phyloP scores from a whole-genome alignment of 495 filamentous ascomycete species.

The Neurospora sp. region DNA sequence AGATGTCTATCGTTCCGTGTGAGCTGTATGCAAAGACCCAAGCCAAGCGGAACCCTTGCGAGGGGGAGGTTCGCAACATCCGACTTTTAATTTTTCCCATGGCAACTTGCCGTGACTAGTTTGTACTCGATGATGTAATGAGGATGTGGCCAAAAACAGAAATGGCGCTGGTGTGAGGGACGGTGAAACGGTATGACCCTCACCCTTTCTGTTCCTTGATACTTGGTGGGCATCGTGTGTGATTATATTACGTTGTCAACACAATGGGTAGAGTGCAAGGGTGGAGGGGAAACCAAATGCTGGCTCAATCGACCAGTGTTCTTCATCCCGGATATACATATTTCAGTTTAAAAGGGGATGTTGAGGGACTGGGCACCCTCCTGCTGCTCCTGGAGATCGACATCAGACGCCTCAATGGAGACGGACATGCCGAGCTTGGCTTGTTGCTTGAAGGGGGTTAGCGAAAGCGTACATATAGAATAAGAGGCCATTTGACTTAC shows the following conservation, averaged over 20 bases:
- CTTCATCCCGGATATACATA: not conserved
- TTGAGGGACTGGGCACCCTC: constrained; percentile 47
- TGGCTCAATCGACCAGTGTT: not conserved
- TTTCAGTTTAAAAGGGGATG: constrained; percentile 43
- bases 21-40: constrained; percentile 8
- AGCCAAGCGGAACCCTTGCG: not conserved
- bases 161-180: not conserved
- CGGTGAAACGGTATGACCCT: not conserved
- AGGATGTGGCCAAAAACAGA: not conserved
- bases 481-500: constrained; percentile 41
- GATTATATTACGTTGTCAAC: constrained; percentile 18
- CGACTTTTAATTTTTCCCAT: not conserved
- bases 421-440: constrained; percentile 92
- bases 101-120: not conserved
- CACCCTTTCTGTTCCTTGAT: not conserved
- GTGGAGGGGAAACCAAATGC: not conserved
- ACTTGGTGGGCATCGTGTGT: constrained; percentile 1
- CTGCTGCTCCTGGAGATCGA: constrained; percentile 89
- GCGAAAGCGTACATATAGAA: not conserved
- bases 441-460: constrained; percentile 56
- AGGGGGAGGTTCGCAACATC: not conserved
- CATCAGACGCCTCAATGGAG: constrained; percentile 79
- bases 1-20: constrained; percentile 9
- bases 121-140: not conserved
- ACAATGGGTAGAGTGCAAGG: constrained; percentile 12